These are phyloP conservation scores for Paxillus rubicundulus DNA, from an alignment of 768 basidiomycete species.

Conservation along the genomic window DNA sequence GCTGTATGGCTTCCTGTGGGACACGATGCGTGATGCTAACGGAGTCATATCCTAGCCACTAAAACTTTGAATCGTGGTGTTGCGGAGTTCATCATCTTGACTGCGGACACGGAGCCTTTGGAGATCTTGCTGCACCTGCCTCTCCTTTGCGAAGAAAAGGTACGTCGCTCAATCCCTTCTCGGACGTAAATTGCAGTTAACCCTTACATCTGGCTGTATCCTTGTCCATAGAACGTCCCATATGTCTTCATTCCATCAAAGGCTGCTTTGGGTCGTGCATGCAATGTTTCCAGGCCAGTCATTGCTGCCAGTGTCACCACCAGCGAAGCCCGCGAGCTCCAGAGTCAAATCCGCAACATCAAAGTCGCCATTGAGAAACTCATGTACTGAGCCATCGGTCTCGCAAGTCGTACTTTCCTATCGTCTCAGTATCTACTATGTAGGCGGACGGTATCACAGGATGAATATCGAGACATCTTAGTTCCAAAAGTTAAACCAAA, in stretches of 20 bases:
- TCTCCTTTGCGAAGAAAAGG: constrained; percentile 97
- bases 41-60: constrained; percentile 58
- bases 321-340: constrained; percentile 88
- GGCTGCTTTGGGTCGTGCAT: constrained; percentile 93
- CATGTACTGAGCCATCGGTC: constrained; percentile 34
- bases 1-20: neutral
- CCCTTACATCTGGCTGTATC: constrained; percentile 1
- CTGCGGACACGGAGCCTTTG: constrained; percentile 94
- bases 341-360: constrained; percentile 82
- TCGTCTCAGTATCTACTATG: too few species aligned
- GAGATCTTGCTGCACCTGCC: constrained; percentile 98
- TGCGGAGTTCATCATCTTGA: constrained; percentile 95
- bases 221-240: constrained; percentile 74
- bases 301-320: constrained; percentile 97
- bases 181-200: neutral
- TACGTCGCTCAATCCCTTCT: constrained; percentile 26
- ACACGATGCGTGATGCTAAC: constrained; percentile 5
- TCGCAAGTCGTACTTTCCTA: neutral
- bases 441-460: neutral
- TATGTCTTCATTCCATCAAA: constrained; percentile 96
- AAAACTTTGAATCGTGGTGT: constrained; percentile 98
- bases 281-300: constrained; percentile 92
- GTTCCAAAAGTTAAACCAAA: neutral
- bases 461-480: neutral
- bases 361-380: constrained; percentile 81